Base-by-base conservation (phyloP, 345 rosid genomes). In the Lumnitzera littorea region DNA sequence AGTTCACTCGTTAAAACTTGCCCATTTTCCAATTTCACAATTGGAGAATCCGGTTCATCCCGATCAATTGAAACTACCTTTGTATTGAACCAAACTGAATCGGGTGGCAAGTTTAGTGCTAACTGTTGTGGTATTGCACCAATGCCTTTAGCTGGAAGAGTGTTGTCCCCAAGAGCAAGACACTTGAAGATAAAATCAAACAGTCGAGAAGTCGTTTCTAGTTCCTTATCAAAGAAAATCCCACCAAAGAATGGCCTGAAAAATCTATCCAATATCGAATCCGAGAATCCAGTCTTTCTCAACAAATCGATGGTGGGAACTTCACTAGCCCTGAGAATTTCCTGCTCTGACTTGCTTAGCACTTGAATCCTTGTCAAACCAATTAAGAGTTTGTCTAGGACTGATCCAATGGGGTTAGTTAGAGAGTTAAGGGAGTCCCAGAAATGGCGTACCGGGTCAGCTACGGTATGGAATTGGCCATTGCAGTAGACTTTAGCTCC, bases 171-270 rank as follows among this genome's bases (percentile, higher is more conserved):
- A 11, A 91, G 96, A 53, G 96, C 92, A 4, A 91, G 96, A 70
- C 92, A 87, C 68, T 87, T 83, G 83, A 91, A 91, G 15, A 91
- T 61, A 47, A 91, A 91, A 72, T 89, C 73, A 66, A 91, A 91
- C 68, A 91, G 71, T 60, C 91, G 82, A 1, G 98, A 89, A 15
- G 86, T 87, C 8, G 98, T 91, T 64, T 78, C 88, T 8, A 91
- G 96, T 25, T 84, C 80, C 31, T 58, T 78, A 29, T 91, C 98
- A 57, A 88, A 89, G 70, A 91, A 91, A 60, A 91, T 87, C 13
- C 98, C 96, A 1, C 98, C 98, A 11, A 89, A 91, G 56, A 91
- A 91, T 5, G 96, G 98, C 56, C 80, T 78, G 24, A 91, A 91
- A 70, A 91, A 91, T 16, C 85, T 68, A 15, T 66, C 72, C 3